A percentile compares a stretch with the other conserved stretches of the same genome.
Conservation (phyloP, 306 rosid genomes). For the Cicer yamashitae region DNA sequence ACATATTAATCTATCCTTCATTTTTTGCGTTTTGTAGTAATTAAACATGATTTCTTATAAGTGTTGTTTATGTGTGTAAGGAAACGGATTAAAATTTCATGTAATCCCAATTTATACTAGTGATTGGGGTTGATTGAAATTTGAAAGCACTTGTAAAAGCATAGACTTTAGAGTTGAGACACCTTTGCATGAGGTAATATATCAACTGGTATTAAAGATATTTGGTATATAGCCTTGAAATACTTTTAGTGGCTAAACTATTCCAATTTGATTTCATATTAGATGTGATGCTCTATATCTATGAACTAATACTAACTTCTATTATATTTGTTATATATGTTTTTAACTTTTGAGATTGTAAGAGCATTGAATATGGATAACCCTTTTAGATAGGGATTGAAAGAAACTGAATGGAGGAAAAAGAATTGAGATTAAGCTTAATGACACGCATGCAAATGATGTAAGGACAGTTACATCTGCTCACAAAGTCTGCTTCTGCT, state of each 20-base stretch:
- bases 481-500: background rate
- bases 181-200: slow-evolving; percentile 17
- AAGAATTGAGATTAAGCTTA: background rate
- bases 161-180: slow-evolving; percentile 1
- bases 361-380: background rate
- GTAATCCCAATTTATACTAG: slow-evolving; percentile 32
- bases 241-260: background rate
- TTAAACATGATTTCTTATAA: slow-evolving; percentile 22
- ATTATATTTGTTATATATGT: background rate
- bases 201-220: slow-evolving; percentile 2
- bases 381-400: background rate
- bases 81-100: slow-evolving; percentile 35
- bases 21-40: background rate
- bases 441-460: slow-evolving; percentile 32
- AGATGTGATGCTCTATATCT: background rate
- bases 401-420: slow-evolving; percentile 1
- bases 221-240: background rate
- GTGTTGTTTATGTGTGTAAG: slow-evolving; percentile 34
- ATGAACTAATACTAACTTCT: background rate
- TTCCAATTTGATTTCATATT: background rate
- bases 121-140: slow-evolving; percentile 31
- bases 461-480: slow-evolving; percentile 28
- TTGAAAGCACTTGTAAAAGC: slow-evolving; percentile 11
- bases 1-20: slow-evolving; percentile 27
- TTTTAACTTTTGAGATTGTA: background rate